Base-by-base conservation (phyloP, 768 basidiomycete genomes). In the Amanita pseudoporphyria region DNA sequence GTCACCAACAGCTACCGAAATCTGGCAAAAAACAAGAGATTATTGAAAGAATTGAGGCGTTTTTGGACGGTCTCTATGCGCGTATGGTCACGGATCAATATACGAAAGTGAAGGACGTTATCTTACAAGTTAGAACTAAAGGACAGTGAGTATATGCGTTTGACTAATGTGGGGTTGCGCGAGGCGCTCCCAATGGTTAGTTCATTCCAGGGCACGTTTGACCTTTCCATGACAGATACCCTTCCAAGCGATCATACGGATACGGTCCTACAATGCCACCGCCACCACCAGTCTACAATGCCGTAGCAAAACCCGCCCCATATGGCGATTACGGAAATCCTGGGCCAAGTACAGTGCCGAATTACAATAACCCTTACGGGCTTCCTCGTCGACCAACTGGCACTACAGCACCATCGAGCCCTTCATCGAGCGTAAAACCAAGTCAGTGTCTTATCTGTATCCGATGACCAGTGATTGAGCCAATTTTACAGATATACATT, bases 11-110 rank as follows among this genome's bases (percentile, higher is more conserved):
- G 56, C 69, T 89, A 24, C 70, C 77, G 47, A 88, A 87, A 64
- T 74, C 85, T 9, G 89, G 89, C 22, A 90, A 86, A 70, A 92
- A 92, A 61, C 84, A 88, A 57, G 90, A 91, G 30, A 76, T 91
- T 41, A 88, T 90, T 60, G 85, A 89, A 62, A 76, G 86, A 53
- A 82, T 92, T 53, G 65, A 77, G 39, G 56, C 57, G 6, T 68
- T 73, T 53, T 65, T 91, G 57, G 81, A 84, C 53, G 51, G 58
- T 45, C 88, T 84, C 82, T 76, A 76, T 60, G 62, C 63, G 45
- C 78, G 76, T 59, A 69, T 72, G 50, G 67, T 75, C 6, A 19
- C 45, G 43, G 84, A 84, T 56, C 79, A 75, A 61, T 90, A 84
- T 80, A 63, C 68, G 51, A 84, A 76, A 57, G 87, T 82, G 19